Base-by-base conservation (phyloP, 805 yeast genomes). In the Limtongia smithiae region DNA sequence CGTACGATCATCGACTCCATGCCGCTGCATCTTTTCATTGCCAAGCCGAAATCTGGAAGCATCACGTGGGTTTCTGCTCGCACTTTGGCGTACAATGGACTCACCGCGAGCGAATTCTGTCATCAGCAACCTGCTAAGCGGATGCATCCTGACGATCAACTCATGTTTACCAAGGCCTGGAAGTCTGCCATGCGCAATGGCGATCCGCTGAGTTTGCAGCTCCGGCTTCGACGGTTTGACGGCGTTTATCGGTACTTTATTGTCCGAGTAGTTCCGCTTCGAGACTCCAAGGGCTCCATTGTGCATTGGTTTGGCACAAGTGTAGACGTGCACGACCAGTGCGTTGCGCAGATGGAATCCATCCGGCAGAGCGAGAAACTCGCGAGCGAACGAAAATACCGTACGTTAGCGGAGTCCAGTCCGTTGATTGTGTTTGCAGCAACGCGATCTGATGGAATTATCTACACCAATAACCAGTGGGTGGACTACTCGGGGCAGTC, bases 271-370 rank as follows among this genome's bases (percentile, higher is more conserved):
- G 63, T 62, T 1, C 68, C 69, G 12, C 37, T 65, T 32, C 57
- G 65, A 6, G 61, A 62, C 40, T 60, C 60, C 12, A 57, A 50
- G 42, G 66, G 67, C 14, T 46, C 62, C 2, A 60, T 64, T 20
- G 58, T 63, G 3, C 65, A 64, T 33, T 64, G 67, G 67, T 63
- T 65, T 46, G 65, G 66, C 18, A 63, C 68, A 2, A 54, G 59
- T 59, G 62, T 63, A 63, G 69, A 65, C 39, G 60, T 65, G 33
- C 67, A 65, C 37, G 66, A 58, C 17, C 66, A 65, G 48, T 59
- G 56, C 6, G 45, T 62, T 33, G 66, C 69, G 3, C 65, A 65
- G 46, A 32, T 53, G 15, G 65, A 63, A 31, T 63, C 65, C 1
- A 42, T 56, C 25, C 51, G 51, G 43, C 60, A 58, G 38, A 60